Percentiles rank a stretch among this genome's conserved stretches.
Conservation (phyloP, 148 eudicot genomes). For the Hydrangea macrophylla region DNA sequence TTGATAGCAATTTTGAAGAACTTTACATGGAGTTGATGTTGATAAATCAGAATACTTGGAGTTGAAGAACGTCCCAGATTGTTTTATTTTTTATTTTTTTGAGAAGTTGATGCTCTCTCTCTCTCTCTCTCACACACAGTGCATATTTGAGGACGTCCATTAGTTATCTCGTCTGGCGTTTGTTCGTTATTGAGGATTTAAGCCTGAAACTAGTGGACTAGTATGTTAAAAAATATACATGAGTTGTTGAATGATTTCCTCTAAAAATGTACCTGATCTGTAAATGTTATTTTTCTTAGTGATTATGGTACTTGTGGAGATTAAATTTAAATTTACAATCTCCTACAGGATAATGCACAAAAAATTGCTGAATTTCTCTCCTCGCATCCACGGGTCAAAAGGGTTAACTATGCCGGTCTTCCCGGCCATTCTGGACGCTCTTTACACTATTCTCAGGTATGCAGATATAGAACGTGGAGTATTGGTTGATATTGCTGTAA, state of each 20-base stretch:
- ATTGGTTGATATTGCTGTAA: background rate
- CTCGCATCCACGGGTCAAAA: constrained; percentile 78
- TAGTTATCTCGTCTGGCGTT: too few relatives aligned
- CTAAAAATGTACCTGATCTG: background rate
- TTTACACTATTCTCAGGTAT: constrained; percentile 95
- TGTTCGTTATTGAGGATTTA: too few relatives aligned
- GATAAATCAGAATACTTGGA: too few relatives aligned
- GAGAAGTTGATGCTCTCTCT: too few relatives aligned
- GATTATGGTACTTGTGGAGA: background rate
- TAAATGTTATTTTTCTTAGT: background rate
- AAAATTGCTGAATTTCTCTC: constrained; percentile 94
- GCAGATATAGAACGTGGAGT: background rate
- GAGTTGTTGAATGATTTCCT: background rate
- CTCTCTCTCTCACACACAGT: too few relatives aligned
- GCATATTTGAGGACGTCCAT: too few relatives aligned
- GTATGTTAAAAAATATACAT: too few relatives aligned
- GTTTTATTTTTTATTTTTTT: too few relatives aligned
- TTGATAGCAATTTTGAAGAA: too few relatives aligned
- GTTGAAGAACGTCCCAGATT: too few relatives aligned
- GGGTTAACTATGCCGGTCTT: constrained; percentile 94
- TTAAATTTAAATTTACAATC: constrained; percentile 6
- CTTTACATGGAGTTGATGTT: too few relatives aligned
- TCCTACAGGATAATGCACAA: constrained; percentile 89
- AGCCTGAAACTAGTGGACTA: too few relatives aligned
- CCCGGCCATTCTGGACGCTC: constrained; percentile 83